Evolutionary conservation across 768 basidiomycete species (phyloP).

Genomic region (Phaeotremella skinneri): DNA sequence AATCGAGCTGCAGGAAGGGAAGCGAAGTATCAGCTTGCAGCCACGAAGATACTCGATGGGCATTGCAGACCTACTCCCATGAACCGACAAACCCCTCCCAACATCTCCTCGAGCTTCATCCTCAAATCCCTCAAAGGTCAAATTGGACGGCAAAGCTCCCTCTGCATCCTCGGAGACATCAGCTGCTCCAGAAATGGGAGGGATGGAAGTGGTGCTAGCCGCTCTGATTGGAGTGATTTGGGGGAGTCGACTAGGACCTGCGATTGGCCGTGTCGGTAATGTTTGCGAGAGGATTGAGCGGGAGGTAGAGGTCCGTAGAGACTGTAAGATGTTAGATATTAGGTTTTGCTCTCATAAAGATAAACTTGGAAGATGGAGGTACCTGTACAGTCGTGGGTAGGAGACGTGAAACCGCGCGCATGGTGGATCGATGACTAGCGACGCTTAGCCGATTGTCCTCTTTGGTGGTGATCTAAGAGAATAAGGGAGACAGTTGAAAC

Average conservation of each 20-base stretch:
- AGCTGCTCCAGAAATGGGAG: neutral
- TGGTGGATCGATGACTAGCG: neutral
- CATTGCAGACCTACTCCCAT: conserved; percentile 1
- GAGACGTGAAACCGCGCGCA: neutral
- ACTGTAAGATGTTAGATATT: too few relatives aligned
- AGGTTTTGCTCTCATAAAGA: too few relatives aligned
- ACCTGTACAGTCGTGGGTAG: neutral
- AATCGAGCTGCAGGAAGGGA: neutral
- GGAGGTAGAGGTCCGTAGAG: too few relatives aligned
- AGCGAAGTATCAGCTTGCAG: neutral
- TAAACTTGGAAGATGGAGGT: neutral
- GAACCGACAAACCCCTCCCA: neutral
- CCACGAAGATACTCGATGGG: too few relatives aligned
- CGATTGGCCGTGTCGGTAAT: too few relatives aligned
- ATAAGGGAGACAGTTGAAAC: too few relatives aligned
- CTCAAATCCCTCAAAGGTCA: conserved; percentile 7
- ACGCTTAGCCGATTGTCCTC: too few relatives aligned
- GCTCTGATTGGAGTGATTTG: neutral
- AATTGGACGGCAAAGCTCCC: conserved; percentile 1
- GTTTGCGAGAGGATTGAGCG: too few relatives aligned
- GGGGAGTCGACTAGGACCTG: neutral
- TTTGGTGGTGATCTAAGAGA: too few relatives aligned
- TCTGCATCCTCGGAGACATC: neutral
- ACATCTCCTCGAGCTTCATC: neutral
- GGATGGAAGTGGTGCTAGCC: neutral